These are phyloP conservation scores for Sporisorium sorghi DNA, from an alignment of 1,284 basidiomycete genomes.

Conservation along the genomic window DNA sequence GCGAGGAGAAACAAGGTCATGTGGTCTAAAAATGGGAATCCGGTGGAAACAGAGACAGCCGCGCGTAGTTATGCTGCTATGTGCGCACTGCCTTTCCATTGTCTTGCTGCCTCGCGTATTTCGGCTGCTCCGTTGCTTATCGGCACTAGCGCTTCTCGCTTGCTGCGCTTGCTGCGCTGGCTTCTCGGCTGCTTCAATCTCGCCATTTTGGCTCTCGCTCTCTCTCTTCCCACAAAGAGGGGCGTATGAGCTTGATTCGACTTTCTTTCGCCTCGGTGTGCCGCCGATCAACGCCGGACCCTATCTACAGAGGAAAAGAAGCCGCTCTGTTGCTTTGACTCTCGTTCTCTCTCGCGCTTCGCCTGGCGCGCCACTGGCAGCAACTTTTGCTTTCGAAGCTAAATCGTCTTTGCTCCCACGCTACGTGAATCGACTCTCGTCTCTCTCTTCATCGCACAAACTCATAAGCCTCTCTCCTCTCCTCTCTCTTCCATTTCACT, in stretches of 20 bases:
- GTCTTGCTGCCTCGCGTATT: no score
- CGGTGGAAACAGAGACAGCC: no score
- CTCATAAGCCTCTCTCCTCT: background rate
- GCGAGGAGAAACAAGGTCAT: no score
- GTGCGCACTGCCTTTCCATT: background rate
- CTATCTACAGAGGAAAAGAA: background rate
- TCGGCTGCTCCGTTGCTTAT: no score
- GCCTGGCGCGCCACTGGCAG: background rate
- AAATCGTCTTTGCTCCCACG: background rate
- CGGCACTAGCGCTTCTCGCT: slow-evolving; percentile 3
- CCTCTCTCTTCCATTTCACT: background rate
- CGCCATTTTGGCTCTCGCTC: background rate
- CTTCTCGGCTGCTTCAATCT: no score
- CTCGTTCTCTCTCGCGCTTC: no score
- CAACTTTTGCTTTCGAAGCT: background rate
- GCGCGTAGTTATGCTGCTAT: no score
- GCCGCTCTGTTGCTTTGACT: background rate
- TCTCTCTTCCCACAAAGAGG: no score
- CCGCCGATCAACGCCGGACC: slow-evolving; percentile 33
- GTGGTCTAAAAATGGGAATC: background rate
- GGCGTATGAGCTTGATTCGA: no score
- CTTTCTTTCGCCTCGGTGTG: slow-evolving; percentile 19
- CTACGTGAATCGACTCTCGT: background rate
- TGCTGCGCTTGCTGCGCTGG: no score
- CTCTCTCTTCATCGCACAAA: background rate